phyloP scores from a whole-genome alignment of 495 filamentous ascomycete species.

The Lasiosphaeria ovina region DNA sequence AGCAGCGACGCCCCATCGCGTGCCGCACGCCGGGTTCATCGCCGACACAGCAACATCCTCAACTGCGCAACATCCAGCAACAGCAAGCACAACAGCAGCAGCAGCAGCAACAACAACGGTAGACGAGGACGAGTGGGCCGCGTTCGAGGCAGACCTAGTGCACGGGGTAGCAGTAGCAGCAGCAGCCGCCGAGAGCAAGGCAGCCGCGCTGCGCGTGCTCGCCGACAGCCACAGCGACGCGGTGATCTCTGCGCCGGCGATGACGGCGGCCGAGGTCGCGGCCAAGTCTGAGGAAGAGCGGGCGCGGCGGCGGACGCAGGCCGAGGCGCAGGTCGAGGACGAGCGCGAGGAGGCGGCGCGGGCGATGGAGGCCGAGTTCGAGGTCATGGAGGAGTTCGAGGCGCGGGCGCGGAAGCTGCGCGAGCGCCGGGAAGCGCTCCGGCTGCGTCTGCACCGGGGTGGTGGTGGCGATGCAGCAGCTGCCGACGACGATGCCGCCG shows the following conservation, averaged over 20 bases:
- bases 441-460: slow-evolving; percentile 29
- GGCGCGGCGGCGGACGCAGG: slow-evolving; percentile 58
- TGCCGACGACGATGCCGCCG: slow-evolving; percentile 25
- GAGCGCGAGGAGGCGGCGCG: slow-evolving; percentile 84
- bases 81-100: slow-evolving; percentile 8
- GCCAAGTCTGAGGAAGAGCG: slow-evolving; percentile 61
- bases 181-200: slow-evolving; percentile 16
- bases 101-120: slow-evolving; percentile 35
- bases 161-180: slow-evolving; percentile 34
- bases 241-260: slow-evolving; percentile 67
- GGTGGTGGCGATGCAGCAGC: not conserved
- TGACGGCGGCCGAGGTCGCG: slow-evolving; percentile 71
- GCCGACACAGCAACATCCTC: slow-evolving; percentile 17
- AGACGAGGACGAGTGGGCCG: slow-evolving; percentile 86
- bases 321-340: slow-evolving; percentile 58
- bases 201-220: not conserved
- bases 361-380: slow-evolving; percentile 82
- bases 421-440: slow-evolving; percentile 58
- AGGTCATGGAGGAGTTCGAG: slow-evolving; percentile 91
- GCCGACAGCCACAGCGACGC: slow-evolving; percentile 35
- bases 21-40: not conserved
- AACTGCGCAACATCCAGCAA: slow-evolving; percentile 14
- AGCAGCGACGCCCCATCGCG: not conserved
- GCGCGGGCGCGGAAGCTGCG: slow-evolving; percentile 73
- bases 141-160: slow-evolving; percentile 83